These are phyloP conservation scores for Tetrapyrgos nigripes DNA, from an alignment of 1,284 basidiomycete genomes.

Conservation along the genomic window DNA sequence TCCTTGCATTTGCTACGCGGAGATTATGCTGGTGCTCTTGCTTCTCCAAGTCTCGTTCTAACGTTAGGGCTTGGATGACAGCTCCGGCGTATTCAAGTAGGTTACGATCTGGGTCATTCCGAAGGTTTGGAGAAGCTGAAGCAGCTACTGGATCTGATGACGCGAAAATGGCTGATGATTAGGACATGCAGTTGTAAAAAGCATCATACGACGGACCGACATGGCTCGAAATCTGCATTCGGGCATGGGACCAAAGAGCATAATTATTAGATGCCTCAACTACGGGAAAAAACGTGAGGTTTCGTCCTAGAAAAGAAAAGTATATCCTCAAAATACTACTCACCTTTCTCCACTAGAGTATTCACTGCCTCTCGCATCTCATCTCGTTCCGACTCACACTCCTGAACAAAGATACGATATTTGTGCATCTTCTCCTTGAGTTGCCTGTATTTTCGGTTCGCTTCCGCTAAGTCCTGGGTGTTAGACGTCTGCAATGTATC, in stretches of 20 bases:
- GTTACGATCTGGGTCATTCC: constrained; percentile 21
- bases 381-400: constrained; percentile 55
- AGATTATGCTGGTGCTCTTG: constrained; percentile 46
- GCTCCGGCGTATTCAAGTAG: constrained; percentile 45
- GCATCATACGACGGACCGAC: constrained; percentile 43
- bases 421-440: constrained; percentile 47
- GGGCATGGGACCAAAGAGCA: constrained; percentile 57
- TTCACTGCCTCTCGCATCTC: constrained; percentile 60
- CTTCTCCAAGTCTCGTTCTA: constrained; percentile 52
- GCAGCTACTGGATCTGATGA: constrained; percentile 1
- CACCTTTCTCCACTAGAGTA: constrained; percentile 65
- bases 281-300: constrained; percentile 29
- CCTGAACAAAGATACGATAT: constrained; percentile 38
- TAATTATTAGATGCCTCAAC: constrained; percentile 61
- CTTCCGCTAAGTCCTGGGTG: constrained; percentile 46
- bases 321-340: constrained; percentile 20
- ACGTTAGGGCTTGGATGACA: constrained; percentile 49
- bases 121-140: constrained; percentile 16
- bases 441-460: constrained; percentile 39
- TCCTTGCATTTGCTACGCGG: constrained; percentile 46
- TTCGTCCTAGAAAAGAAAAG: constrained; percentile 10
- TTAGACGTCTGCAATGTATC: constrained; percentile 51
- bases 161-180: background rate
- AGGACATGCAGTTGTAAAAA: constrained; percentile 10
- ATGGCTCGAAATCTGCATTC: constrained; percentile 48